Evolutionary conservation across 2,329 filamentous ascomycete genomes (phyloP), one percentile per base, ranked within the genome.

Genomic region (Pestalotiopsis sp.): DNA sequence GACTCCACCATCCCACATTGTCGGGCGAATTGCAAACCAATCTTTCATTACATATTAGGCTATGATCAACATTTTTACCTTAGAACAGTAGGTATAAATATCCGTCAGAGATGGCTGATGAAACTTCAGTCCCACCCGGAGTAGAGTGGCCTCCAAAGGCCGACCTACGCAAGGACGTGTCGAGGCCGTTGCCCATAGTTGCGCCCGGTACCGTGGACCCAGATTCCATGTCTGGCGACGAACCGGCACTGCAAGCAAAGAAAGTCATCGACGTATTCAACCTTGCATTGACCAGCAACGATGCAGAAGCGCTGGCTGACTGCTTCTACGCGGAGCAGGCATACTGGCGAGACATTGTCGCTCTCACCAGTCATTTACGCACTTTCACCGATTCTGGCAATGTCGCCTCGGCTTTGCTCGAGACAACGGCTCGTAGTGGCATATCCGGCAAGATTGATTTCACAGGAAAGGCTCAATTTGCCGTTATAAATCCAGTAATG

Each of bases 341-440:
- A 4, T 82, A 77, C 71, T 82, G 80, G 80, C 77, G 75, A 23
- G 80, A 82, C 64, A 69, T 74, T 56, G 41, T 82, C 27, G 79
- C 79, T 0, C 67, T 82, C 25, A 82, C 80, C 0, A 80, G 72
- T 66, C 78, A 82, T 57, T 52, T 80, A n/a, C 78, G 80, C 12
- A 81, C 79, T 2, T 79, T 81, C 59, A 70, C 38, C 3, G 67
- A 62, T 0, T 70, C 72, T 0, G 66, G 36, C 0, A 62, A 71
- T 0, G 76, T 81, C 64, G 75, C 77, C 0, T 66, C 74, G 2
- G 68, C 62, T 20, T 58, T 80, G 2, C 39, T 77, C 25, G 66
- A 73, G 56, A 73, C 72, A 1, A 67, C 56, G 11, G 56, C 57
- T 4, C 69, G 75, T 20, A 64, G 77, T 41, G 70, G 70, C 2